A percentile compares a stretch with the other conserved stretches of the same genome.
These are phyloP conservation scores for Fusarium multiceps DNA, from an alignment of 2,329 filamentous ascomycete species.

Conservation along the genomic window DNA sequence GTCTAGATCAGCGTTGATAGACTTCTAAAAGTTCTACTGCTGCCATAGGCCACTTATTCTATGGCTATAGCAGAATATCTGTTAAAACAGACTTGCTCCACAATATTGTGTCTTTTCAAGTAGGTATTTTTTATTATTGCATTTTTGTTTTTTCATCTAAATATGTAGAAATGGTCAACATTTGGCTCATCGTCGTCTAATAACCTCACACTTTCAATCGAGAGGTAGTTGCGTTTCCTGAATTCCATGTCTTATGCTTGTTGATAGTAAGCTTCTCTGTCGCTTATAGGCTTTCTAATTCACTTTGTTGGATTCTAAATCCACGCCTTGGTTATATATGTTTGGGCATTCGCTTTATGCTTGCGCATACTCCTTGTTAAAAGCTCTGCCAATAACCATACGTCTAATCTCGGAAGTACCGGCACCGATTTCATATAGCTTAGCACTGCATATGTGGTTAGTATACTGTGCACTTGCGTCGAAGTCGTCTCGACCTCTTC, in stretches of 20 bases:
- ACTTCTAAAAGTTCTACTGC: not conserved
- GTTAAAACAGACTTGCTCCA: not conserved
- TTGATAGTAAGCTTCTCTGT: not conserved
- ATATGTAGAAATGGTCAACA: not conserved
- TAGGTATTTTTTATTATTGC: not conserved
- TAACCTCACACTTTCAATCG: not conserved
- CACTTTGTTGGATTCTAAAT: not conserved
- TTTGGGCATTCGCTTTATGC: constrained; percentile 34
- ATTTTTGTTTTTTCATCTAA: not conserved
- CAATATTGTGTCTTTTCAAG: not conserved
- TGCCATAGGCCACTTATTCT: not conserved
- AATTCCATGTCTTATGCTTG: not conserved
- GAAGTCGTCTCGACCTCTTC: not conserved
- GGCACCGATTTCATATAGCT: constrained; percentile 95
- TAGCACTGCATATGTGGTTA: constrained; percentile 59
- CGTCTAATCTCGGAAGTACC: constrained; percentile 93
- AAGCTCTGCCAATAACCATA: constrained; percentile 93
- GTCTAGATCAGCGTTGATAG: not conserved
- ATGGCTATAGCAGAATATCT: not conserved
- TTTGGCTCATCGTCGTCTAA: not conserved
- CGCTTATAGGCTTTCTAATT: not conserved
- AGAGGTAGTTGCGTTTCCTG: constrained; percentile 18
- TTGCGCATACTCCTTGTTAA: constrained; percentile 83
- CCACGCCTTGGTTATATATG: not conserved
- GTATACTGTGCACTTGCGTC: constrained; percentile 45